Conservation (phyloP, 805 yeast species). For the Ogataea populi-albae region DNA sequence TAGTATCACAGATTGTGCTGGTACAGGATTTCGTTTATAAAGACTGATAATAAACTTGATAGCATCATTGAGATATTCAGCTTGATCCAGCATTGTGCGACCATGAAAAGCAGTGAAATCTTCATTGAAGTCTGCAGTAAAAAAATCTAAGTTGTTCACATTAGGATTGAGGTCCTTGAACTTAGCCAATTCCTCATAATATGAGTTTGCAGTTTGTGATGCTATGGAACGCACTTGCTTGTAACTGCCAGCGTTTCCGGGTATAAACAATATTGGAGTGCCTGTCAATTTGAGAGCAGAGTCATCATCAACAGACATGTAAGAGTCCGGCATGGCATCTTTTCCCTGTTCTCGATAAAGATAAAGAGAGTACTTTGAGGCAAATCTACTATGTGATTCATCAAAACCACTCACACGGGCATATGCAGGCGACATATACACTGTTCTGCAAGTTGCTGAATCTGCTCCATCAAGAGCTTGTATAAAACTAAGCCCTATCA, state of each 20-base stretch:
- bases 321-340: slow-evolving; percentile 51
- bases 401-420: slow-evolving; percentile 75
- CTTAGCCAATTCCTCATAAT: slow-evolving; percentile 35
- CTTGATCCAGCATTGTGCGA: slow-evolving; percentile 86
- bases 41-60: slow-evolving; percentile 68
- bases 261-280: slow-evolving; percentile 87
- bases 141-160: slow-evolving; percentile 67
- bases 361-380: slow-evolving; percentile 80
- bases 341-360: slow-evolving; percentile 81
- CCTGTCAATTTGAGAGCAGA: slow-evolving; percentile 46
- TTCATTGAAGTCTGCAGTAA: slow-evolving; percentile 91
- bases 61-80: slow-evolving; percentile 90
- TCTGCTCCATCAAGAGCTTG: slow-evolving; percentile 43
- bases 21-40: slow-evolving; percentile 40
- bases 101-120: slow-evolving; percentile 97
- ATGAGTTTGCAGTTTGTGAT: slow-evolving; percentile 64
- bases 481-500: slow-evolving; percentile 29
- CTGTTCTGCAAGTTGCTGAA: slow-evolving; percentile 53
- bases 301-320: slow-evolving; percentile 24
- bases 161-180: slow-evolving; percentile 29
- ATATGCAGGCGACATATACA: slow-evolving; percentile 82
- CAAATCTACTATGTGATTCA: slow-evolving; percentile 61
- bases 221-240: slow-evolving; percentile 92
- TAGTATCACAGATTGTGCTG: slow-evolving; percentile 61
- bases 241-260: slow-evolving; percentile 96